Conservation (phyloP, 805 yeast genomes). For the Limtongozyma cylindracea region DNA sequence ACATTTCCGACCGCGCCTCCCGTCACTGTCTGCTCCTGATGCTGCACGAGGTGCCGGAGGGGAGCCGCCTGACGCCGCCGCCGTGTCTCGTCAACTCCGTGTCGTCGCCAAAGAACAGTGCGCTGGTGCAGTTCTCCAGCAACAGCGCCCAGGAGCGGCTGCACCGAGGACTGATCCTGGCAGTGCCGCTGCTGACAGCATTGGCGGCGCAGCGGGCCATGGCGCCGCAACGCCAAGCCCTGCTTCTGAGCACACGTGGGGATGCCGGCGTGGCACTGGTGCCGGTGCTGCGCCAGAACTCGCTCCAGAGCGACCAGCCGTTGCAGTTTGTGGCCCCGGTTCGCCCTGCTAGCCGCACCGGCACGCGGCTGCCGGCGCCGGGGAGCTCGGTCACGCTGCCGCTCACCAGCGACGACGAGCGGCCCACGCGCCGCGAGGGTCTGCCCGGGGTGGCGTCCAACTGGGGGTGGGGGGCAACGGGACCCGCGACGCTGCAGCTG, state of each 20-base stretch:
- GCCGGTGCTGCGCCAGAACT: neutral
- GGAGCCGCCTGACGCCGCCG: too few species aligned
- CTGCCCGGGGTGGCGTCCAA: too few species aligned
- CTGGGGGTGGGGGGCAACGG: too few species aligned
- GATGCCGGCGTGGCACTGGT: neutral
- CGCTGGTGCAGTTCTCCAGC: constrained; percentile 12
- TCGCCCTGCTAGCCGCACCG: neutral
- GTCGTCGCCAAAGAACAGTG: too few species aligned
- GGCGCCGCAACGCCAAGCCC: neutral
- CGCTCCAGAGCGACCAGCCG: too few species aligned
- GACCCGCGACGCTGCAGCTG: too few species aligned
- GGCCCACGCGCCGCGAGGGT: too few species aligned
- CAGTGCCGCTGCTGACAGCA: constrained; percentile 11
- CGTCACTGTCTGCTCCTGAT: too few species aligned
- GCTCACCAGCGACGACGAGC: neutral
- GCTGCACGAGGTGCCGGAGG: too few species aligned
- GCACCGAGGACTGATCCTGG: constrained; percentile 15
- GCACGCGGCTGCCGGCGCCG: neutral
- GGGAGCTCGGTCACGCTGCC: neutral
- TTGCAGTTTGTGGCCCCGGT: too few species aligned
- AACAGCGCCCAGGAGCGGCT: constrained; percentile 10
- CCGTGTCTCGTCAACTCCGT: too few species aligned
- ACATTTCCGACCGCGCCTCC: too few species aligned
- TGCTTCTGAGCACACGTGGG: neutral
- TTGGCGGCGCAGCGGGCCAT: neutral